Conservation (phyloP, 2,329 filamentous ascomycete genomes). For the Alternaria arborescens region DNA sequence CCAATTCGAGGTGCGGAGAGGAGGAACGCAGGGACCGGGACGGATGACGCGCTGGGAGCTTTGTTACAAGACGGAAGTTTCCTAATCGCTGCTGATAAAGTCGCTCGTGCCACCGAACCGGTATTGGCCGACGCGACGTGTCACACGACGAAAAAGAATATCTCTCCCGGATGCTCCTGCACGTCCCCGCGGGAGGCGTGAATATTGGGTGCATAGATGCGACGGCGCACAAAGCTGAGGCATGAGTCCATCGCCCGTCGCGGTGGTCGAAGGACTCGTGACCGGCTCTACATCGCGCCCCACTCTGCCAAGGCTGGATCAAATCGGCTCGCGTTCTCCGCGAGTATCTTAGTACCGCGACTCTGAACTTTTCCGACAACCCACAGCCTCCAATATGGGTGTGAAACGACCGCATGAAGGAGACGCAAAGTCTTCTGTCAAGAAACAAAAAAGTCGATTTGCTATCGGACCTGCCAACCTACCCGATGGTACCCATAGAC, state of each 20-base stretch:
- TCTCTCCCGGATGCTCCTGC: constrained; percentile 5
- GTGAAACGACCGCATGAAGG: constrained; percentile 65
- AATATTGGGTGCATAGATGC: constrained; percentile 5
- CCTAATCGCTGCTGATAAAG: constrained; percentile 41
- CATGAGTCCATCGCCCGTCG: constrained; percentile 15
- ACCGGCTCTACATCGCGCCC: constrained; percentile 19
- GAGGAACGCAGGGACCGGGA: constrained; percentile 25
- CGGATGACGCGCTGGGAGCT: constrained; percentile 42
- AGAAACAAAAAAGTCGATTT: constrained; percentile 75
- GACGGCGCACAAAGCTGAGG: constrained; percentile 15
- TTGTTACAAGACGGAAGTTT: constrained; percentile 34
- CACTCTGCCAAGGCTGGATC: constrained; percentile 32
- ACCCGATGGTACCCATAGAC: constrained; percentile 85
- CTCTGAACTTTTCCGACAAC: constrained; percentile 8
- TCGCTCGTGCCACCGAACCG: constrained; percentile 28
- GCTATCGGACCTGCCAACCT: constrained; percentile 87
- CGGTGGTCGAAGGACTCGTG: constrained; percentile 15
- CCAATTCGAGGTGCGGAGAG: constrained; percentile 31
- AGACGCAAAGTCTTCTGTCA: constrained; percentile 43
- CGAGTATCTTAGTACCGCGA: constrained; percentile 1
- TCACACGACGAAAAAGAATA: constrained; percentile 36
- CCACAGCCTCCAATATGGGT: constrained; percentile 58
- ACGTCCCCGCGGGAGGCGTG: constrained; percentile 3
- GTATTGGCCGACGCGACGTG: constrained; percentile 23
- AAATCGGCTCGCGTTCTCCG: constrained; percentile 22